A percentile compares a stretch with the other conserved stretches of the same genome.
phyloP scores from a whole-genome alignment of 129 eudicot genomes.

The Artemisia argyi region DNA sequence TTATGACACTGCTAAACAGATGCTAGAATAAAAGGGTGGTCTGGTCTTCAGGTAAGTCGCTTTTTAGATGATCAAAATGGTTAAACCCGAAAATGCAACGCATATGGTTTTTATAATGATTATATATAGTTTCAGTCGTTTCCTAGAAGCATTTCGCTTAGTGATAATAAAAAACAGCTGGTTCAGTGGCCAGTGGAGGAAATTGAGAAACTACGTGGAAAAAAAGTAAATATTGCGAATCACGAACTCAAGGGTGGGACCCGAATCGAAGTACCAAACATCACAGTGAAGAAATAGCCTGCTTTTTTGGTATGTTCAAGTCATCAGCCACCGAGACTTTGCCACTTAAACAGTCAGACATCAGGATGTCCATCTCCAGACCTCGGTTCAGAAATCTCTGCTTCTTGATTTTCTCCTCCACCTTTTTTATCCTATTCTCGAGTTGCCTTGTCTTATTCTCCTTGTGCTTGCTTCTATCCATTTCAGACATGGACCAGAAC shows the following conservation, averaged over 20 bases:
- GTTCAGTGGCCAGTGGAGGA: conserved; percentile 69
- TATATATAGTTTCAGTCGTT: conserved; percentile 37
- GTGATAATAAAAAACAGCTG: conserved; percentile 48
- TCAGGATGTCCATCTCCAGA: no score
- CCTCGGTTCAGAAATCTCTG: no score
- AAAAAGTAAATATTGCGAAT: conserved; percentile 28
- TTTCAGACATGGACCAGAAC: no score
- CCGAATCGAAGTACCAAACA: conserved; percentile 33
- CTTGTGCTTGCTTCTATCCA: no score
- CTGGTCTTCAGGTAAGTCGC: conserved; percentile 59
- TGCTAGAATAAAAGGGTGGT: conserved; percentile 48
- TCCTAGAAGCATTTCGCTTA: conserved; percentile 62
- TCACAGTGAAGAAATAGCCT: neutral
- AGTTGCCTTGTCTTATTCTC: no score
- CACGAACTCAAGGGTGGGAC: conserved; percentile 36
- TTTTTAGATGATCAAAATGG: neutral
- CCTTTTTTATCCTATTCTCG: no score
- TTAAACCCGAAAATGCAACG: neutral
- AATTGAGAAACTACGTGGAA: conserved; percentile 38
- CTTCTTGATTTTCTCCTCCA: no score
- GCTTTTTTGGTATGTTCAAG: no score
- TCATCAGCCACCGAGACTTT: no score
- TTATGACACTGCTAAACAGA: conserved; percentile 40
- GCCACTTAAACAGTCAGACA: no score
- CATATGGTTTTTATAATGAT: neutral